Conservation (phyloP, 2,329 filamentous ascomycete species). For the Didymella segeticola region DNA sequence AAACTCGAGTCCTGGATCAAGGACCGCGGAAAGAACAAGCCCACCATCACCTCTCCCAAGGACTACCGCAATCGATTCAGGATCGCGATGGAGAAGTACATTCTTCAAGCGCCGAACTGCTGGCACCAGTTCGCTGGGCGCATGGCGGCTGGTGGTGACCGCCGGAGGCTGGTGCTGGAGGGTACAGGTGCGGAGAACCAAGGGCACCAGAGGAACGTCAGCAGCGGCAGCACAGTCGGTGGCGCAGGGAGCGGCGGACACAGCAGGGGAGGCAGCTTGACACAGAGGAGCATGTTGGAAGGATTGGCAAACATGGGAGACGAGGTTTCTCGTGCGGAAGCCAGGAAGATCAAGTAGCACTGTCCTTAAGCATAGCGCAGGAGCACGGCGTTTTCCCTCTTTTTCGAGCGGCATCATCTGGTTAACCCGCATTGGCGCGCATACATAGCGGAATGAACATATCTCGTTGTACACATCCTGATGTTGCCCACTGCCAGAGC, state of each 20-base stretch:
- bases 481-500: neutral
- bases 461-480: neutral
- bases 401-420: conserved; percentile 2
- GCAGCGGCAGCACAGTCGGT: conserved; percentile 20
- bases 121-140: conserved; percentile 70
- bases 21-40: conserved; percentile 84
- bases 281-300: conserved; percentile 2
- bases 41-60: conserved; percentile 95
- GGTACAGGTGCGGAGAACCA: conserved; percentile 8
- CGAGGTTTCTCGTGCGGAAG: conserved; percentile 7
- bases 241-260: conserved; percentile 9
- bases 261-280: conserved; percentile 8
- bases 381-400: neutral
- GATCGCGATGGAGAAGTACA: conserved; percentile 94
- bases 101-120: conserved; percentile 75
- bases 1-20: conserved; percentile 99
- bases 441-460: neutral
- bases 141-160: conserved; percentile 28
- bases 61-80: conserved; percentile 97
- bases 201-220: conserved; percentile 26
- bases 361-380: conserved; percentile 10
- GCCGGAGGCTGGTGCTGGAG: conserved; percentile 23
- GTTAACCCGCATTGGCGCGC: neutral
- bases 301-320: conserved; percentile 7
- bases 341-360: conserved; percentile 14